phyloP scores from a whole-genome alignment of 805 yeast species.

The Ogataea methylovora region DNA sequence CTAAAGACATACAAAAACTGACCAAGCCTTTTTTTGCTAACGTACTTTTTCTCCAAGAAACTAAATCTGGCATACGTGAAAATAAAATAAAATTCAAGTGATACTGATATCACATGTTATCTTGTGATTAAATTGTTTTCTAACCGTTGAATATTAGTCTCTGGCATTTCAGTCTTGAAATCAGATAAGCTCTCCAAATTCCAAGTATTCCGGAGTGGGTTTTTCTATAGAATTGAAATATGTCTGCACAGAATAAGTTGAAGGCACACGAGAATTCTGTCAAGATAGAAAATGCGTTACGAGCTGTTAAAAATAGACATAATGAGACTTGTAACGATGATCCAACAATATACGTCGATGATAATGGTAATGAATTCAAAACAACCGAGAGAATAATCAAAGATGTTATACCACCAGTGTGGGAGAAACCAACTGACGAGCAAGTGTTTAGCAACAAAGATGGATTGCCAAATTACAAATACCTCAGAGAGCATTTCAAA shows the following conservation, averaged over 20 bases:
- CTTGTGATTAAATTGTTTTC: too few relatives aligned
- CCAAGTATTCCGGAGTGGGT: too few relatives aligned
- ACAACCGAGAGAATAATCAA: conserved; percentile 54
- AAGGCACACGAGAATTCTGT: conserved; percentile 35
- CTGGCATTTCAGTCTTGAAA: too few relatives aligned
- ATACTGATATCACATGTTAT: too few relatives aligned
- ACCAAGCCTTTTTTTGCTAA: too few relatives aligned
- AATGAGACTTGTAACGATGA: conserved; percentile 13
- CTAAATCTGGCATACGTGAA: too few relatives aligned
- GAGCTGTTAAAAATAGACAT: conserved; percentile 15
- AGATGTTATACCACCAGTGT: conserved; percentile 60
- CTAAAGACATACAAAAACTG: too few relatives aligned
- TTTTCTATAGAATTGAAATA: neutral
- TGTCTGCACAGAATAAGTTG: conserved; percentile 6
- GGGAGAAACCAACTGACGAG: conserved; percentile 54
- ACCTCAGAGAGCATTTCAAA: conserved; percentile 65
- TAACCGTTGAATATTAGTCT: too few relatives aligned
- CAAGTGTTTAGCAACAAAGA: conserved; percentile 52
- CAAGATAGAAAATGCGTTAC: conserved; percentile 40
- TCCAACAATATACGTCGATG: conserved; percentile 39
- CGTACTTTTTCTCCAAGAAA: too few relatives aligned
- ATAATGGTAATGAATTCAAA: conserved; percentile 47
- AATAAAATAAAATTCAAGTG: too few relatives aligned
- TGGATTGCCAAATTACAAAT: conserved; percentile 67
- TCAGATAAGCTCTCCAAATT: too few relatives aligned